Conservation (phyloP, 1,284 basidiomycete species). For the Flammula alnicola region DNA sequence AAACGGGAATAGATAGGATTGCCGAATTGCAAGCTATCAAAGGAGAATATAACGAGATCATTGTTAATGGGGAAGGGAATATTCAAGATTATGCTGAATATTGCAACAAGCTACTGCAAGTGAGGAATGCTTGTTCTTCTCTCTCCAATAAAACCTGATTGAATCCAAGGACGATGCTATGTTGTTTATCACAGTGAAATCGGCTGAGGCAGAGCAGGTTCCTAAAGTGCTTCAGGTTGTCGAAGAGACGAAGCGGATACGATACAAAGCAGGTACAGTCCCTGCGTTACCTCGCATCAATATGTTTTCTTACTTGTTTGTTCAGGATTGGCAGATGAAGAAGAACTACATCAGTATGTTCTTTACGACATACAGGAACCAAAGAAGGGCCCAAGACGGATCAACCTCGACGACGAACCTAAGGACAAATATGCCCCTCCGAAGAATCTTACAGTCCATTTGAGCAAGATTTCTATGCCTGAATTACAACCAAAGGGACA, state of each 20-base stretch:
- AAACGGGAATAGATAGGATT: slow-evolving; percentile 66
- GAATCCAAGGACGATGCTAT: slow-evolving; percentile 70
- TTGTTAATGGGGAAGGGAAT: slow-evolving; percentile 66
- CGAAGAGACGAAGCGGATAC: slow-evolving; percentile 75
- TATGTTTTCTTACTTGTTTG: not conserved
- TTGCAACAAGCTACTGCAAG: slow-evolving; percentile 67
- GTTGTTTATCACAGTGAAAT: slow-evolving; percentile 76
- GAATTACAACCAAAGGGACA: slow-evolving; percentile 66
- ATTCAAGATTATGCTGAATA: slow-evolving; percentile 72
- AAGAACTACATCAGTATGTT: slow-evolving; percentile 80
- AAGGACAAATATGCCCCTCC: slow-evolving; percentile 67
- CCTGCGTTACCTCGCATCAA: not conserved
- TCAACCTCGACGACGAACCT: slow-evolving; percentile 66
- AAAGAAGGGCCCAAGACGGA: slow-evolving; percentile 63
- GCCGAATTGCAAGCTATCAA: slow-evolving; percentile 66
- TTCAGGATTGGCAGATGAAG: slow-evolving; percentile 55
- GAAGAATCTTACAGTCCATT: slow-evolving; percentile 65
- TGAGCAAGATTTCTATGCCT: slow-evolving; percentile 85
- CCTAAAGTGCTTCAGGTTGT: slow-evolving; percentile 81
- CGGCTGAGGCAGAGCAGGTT: slow-evolving; percentile 66
- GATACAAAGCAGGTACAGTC: slow-evolving; percentile 68
- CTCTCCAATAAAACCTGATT: slow-evolving; percentile 1
- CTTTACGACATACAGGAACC: slow-evolving; percentile 59
- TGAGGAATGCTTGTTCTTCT: slow-evolving; percentile 31
- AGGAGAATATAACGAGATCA: slow-evolving; percentile 75